Base-by-base conservation (phyloP, 257 asterid species). In the Plantago elongata region DNA sequence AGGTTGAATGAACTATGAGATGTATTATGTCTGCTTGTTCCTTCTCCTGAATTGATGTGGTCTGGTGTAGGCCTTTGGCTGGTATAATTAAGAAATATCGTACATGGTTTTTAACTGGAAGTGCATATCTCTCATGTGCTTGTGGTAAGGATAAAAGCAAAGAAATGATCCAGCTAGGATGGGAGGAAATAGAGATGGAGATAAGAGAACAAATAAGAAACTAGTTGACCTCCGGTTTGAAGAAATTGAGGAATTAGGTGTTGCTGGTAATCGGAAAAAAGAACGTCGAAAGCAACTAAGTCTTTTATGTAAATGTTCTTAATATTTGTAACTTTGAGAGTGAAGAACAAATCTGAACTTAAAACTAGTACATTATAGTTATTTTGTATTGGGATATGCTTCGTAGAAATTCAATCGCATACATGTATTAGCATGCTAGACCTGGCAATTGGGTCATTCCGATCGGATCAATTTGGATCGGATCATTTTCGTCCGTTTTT, bases 281-380 rank as follows among this genome's bases (percentile, higher is more conserved):
- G 97, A 92, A 72, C 96, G 86, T 66, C 85, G 74, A 81, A 92
- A 83, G 63, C 81, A 78, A 97, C n/a, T 92, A 80, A 81, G 96
- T 58, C 29, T 69, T 9, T 51, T 34, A n/a, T 9, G 15, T 64
- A 43, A 29, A 18, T 16, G 13, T 5, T 46, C 34, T 17, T 45
- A 52, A 12, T 17, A 13, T n/a, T 22, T 45, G 13, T 49, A 0
- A 29, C n/a, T 9, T 34, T 48, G 38, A 34, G 38, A 34, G 38
- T 48, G 13, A 9, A 48, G 54, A 14, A 48, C 40, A 52, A 18
- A 17, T 2, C 57, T 51, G n/a, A n/a, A n/a, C n/a, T n/a, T n/a
- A n/a, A n/a, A n/a, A n/a, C n/a, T n/a, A n/a, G n/a, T n/a, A n/a
- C n/a, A n/a, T n/a, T 5, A 34, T 5, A 34, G 3, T 2, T 2